phyloP scores from a whole-genome alignment of 345 rosid species.

The Diplotaxis tenuifolia region DNA sequence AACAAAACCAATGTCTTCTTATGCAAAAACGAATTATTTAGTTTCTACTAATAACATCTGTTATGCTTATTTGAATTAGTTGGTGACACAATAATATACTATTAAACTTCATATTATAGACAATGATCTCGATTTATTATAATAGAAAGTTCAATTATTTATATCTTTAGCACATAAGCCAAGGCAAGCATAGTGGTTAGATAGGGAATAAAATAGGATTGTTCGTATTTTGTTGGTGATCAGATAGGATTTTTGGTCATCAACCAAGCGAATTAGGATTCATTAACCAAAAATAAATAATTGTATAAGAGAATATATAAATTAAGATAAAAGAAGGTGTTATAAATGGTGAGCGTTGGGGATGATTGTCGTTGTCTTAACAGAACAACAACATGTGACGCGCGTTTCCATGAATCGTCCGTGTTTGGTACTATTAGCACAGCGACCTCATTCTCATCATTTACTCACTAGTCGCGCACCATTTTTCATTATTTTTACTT shows the following conservation, averaged over 20 bases:
- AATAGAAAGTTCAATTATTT: neutral
- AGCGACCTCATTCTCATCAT: slow-evolving; percentile 16
- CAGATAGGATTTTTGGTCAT: neutral
- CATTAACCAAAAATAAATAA: neutral
- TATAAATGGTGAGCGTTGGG: slow-evolving; percentile 20
- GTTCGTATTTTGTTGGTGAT: neutral
- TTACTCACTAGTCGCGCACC: slow-evolving; percentile 17
- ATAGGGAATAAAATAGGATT: neutral
- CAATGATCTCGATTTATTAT: neutral
- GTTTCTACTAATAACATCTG: neutral
- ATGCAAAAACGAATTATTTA: neutral
- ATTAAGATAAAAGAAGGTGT: neutral
- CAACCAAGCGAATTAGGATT: neutral
- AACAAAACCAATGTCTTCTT: neutral
- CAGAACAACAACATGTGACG: slow-evolving; percentile 25
- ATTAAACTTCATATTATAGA: neutral
- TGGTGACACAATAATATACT: neutral
- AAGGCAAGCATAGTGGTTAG: neutral
- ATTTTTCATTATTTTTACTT: neutral
- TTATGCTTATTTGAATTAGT: neutral
- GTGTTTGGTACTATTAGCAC: slow-evolving; percentile 26
- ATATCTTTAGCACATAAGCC: neutral
- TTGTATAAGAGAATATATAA: neutral
- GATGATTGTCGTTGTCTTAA: slow-evolving; percentile 24
- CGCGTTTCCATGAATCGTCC: slow-evolving; percentile 34